Evolutionary conservation across 2,329 filamentous ascomycete genomes (phyloP).

Genomic region (Blastomyces gilchristii): DNA sequence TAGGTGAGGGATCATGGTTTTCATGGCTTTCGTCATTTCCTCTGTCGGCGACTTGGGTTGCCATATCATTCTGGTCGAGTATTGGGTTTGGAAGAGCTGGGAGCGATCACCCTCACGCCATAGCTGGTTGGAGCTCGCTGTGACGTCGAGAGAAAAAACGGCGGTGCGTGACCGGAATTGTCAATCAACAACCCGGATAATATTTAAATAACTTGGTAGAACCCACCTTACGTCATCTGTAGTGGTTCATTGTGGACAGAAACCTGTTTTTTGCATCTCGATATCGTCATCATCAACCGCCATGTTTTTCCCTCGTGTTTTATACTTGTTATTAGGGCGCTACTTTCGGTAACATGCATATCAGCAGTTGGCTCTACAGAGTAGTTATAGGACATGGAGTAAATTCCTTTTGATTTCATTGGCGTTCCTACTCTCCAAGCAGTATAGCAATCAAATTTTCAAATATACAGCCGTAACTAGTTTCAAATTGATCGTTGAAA

Average conservation of each 20-base stretch:
- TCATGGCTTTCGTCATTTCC: conserved; percentile 18
- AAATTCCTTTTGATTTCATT: not conserved
- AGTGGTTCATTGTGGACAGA: not conserved
- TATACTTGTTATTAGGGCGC: not conserved
- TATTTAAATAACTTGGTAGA: not conserved
- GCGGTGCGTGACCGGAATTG: not conserved
- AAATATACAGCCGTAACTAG: not conserved
- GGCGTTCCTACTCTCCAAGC: not conserved
- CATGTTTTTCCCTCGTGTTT: not conserved
- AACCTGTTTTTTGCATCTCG: not conserved
- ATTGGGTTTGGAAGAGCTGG: not conserved
- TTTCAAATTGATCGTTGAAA: not conserved
- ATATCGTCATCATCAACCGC: not conserved
- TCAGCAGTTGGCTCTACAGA: not conserved
- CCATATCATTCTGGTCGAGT: conserved; percentile 25
- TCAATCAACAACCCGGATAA: not conserved
- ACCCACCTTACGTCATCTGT: not conserved
- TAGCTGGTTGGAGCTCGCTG: not conserved
- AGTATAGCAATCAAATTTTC: not conserved
- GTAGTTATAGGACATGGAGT: not conserved
- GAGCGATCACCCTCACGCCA: not conserved
- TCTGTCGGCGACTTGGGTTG: conserved; percentile 23
- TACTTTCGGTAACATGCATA: not conserved
- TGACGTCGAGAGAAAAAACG: not conserved
- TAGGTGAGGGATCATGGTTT: conserved; percentile 5